Percentiles rank a stretch among this genome's conserved stretches.
phyloP scores from a whole-genome alignment of 192 early-diverging fungal genomes.

The Backusella mclennaniae region DNA sequence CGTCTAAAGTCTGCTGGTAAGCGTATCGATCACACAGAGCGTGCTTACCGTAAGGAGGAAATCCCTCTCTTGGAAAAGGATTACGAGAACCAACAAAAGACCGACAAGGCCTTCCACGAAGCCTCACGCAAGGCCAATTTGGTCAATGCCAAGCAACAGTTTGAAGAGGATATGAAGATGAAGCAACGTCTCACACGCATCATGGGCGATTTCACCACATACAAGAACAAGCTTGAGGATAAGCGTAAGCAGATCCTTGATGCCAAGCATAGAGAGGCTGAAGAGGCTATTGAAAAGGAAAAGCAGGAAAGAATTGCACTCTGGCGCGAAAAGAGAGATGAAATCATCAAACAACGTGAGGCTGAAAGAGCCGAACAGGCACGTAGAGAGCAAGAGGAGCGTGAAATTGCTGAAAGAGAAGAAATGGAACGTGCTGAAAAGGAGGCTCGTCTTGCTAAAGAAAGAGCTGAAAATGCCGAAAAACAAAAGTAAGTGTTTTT shows the following conservation, averaged over 20 bases:
- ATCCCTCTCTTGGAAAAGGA: conserved; percentile 87
- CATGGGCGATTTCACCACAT: conserved; percentile 70
- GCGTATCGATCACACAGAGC: conserved; percentile 87
- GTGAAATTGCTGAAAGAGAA: conserved; percentile 28
- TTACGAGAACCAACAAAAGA: conserved; percentile 85
- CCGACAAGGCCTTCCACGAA: conserved; percentile 79
- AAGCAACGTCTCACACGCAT: conserved; percentile 85
- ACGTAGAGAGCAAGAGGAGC: conserved; percentile 41
- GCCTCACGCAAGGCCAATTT: conserved; percentile 67
- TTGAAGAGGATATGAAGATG: conserved; percentile 67
- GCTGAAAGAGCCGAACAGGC: conserved; percentile 43
- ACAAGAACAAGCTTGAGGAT: conserved; percentile 59
- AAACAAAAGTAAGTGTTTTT: conserved; percentile 8
- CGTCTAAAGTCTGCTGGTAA: conserved; percentile 76
- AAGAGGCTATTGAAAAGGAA: conserved; percentile 66
- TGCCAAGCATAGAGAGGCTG: conserved; percentile 51
- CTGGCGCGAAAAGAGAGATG: conserved; percentile 52
- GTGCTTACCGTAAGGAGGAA: conserved; percentile 91
- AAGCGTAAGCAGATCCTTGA: conserved; percentile 58
- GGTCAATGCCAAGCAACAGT: conserved; percentile 62
- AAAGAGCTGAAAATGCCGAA: conserved; percentile 40
- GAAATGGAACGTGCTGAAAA: conserved; percentile 52
- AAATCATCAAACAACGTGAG: conserved; percentile 39
- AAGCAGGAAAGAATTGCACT: conserved; percentile 69
- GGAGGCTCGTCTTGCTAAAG: conserved; percentile 41